These are phyloP conservation scores for Cryptosporidium felis DNA, from an alignment of 169 alveolate genomes.

Conservation along the genomic window DNA sequence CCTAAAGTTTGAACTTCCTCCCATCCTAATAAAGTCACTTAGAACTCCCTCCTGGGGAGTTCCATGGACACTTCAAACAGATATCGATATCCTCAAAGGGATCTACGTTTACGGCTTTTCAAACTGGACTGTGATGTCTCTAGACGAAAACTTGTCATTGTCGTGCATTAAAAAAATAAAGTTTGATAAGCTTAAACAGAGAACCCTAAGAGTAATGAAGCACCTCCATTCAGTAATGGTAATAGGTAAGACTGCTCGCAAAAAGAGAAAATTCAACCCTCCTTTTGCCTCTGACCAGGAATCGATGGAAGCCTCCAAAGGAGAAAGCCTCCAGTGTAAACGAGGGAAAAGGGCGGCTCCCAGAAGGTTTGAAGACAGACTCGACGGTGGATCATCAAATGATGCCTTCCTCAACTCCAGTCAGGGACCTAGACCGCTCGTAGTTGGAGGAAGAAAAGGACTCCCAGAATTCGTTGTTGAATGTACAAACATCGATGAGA, in stretches of 20 bases:
- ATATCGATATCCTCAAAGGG: conserved; percentile 82
- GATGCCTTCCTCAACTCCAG: not conserved
- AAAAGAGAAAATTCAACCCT: conserved; percentile 15
- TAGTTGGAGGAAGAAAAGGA: conserved; percentile 32
- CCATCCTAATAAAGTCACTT: conserved; percentile 73
- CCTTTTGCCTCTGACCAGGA: conserved; percentile 32
- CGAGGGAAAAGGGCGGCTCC: conserved; percentile 3
- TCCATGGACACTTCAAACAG: conserved; percentile 70
- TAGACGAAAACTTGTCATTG: conserved; percentile 79
- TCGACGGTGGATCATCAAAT: too few relatives aligned
- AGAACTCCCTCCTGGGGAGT: conserved; percentile 68
- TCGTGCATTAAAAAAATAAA: conserved; percentile 78
- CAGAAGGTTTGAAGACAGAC: not conserved
- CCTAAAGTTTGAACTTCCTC: conserved; percentile 76
- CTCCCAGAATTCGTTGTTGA: conserved; percentile 49
- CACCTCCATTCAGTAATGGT: conserved; percentile 73
- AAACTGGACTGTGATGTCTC: conserved; percentile 84
- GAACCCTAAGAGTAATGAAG: conserved; percentile 80
- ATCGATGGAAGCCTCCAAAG: not conserved
- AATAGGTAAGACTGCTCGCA: conserved; percentile 68
- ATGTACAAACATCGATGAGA: conserved; percentile 33
- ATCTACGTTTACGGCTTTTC: conserved; percentile 88
- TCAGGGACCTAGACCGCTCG: not conserved
- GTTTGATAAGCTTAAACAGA: conserved; percentile 80
- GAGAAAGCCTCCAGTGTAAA: not conserved